A percentile compares a stretch with the other conserved stretches of the same genome.
These are phyloP conservation scores for Lathyrus tuberosus DNA, from an alignment of 306 rosid genomes.

Conservation along the genomic window DNA sequence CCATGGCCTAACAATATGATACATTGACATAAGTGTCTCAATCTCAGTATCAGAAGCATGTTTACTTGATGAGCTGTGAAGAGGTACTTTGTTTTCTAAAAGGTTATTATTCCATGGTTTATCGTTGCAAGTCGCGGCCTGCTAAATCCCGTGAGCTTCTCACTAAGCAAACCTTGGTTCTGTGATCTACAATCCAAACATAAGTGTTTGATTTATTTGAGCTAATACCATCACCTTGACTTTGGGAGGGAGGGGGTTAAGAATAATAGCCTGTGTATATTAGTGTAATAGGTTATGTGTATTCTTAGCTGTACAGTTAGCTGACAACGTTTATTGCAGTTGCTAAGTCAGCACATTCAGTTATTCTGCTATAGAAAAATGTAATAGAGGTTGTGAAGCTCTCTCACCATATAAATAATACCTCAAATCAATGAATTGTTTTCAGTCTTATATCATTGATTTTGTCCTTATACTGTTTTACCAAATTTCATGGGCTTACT, in stretches of 20 bases:
- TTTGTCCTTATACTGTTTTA: slow-evolving; percentile 17
- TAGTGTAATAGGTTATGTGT: background rate
- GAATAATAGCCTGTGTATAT: no score
- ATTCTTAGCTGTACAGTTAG: slow-evolving; percentile 1
- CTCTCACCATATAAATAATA: slow-evolving; percentile 3
- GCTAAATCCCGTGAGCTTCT: no score
- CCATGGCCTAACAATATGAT: background rate
- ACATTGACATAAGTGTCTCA: background rate
- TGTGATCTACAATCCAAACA: no score
- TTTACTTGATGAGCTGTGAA: no score
- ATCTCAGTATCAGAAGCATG: background rate
- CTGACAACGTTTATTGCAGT: background rate
- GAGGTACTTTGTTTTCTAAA: no score
- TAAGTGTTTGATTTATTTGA: no score
- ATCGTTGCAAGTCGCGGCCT: no score
- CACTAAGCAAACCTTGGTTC: no score
- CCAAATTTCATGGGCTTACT: slow-evolving; percentile 20
- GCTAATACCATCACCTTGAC: no score
- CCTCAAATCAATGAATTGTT: slow-evolving; percentile 6
- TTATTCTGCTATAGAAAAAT: background rate
- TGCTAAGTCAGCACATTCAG: background rate
- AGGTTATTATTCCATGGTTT: no score
- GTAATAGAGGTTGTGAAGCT: background rate
- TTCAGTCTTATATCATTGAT: slow-evolving; percentile 18
- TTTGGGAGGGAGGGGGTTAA: no score